Conservation (phyloP, 768 basidiomycete genomes). For the Tulasnella sp. region DNA sequence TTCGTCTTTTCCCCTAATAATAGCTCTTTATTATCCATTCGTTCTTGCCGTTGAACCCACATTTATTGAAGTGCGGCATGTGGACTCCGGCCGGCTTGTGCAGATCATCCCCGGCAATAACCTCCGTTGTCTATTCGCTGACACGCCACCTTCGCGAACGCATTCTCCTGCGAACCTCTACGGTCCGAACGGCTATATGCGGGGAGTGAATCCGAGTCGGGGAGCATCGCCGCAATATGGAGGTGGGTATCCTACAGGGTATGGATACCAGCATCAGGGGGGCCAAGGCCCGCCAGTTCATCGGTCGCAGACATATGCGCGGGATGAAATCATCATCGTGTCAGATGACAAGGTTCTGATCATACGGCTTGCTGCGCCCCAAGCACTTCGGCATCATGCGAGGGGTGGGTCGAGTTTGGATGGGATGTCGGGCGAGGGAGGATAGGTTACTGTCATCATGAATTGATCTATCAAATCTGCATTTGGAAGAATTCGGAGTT, state of each 20-base stretch:
- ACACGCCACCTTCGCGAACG: slow-evolving; percentile 80
- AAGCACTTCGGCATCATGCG: not conserved
- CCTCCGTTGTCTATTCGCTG: slow-evolving; percentile 82
- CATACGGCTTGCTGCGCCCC: slow-evolving; percentile 39
- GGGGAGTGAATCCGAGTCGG: slow-evolving; percentile 3
- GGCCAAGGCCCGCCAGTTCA: slow-evolving; percentile 28
- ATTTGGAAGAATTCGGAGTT: too few relatives aligned
- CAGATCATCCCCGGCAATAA: slow-evolving; percentile 95
- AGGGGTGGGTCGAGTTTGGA: too few relatives aligned
- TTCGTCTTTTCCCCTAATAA: too few relatives aligned
- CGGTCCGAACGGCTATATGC: not conserved
- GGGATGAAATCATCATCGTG: slow-evolving; percentile 71
- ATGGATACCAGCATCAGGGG: slow-evolving; percentile 27
- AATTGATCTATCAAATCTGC: too few relatives aligned
- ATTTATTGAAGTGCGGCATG: slow-evolving; percentile 93
- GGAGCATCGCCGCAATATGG: too few relatives aligned
- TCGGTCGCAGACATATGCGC: slow-evolving; percentile 31
- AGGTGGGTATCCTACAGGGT: slow-evolving; percentile 2
- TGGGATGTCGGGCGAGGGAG: too few relatives aligned
- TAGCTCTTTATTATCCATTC: slow-evolving; percentile 93
- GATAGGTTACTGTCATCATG: too few relatives aligned
- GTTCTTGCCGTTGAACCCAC: slow-evolving; percentile 93
- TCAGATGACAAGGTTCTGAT: slow-evolving; percentile 80
- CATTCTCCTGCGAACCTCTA: not conserved
- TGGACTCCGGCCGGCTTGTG: slow-evolving; percentile 81